phyloP scores from a whole-genome alignment of 305 asterid species.

The Galium porrigens region DNA sequence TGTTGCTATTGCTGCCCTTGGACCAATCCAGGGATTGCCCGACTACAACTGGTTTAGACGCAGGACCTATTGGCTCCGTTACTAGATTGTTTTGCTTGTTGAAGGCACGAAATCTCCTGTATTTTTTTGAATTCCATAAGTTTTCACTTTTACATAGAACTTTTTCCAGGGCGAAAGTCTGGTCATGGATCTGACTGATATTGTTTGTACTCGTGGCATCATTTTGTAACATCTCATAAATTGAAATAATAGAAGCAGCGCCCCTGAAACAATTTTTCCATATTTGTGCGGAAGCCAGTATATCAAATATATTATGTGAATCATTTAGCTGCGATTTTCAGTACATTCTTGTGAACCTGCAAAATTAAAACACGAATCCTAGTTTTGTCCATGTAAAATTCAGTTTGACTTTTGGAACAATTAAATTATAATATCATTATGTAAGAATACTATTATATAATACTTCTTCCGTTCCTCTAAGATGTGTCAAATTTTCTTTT shows the following conservation, averaged over 20 bases:
- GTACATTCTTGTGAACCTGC: background rate
- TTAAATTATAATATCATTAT: too few relatives aligned
- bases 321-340: background rate
- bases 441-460: too few relatives aligned
- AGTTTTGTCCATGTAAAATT: too few relatives aligned
- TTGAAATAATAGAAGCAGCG: constrained; percentile 25
- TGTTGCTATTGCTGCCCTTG: constrained; percentile 60
- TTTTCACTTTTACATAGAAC: constrained; percentile 3
- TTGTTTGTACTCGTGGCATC: background rate
- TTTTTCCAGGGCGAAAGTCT: constrained; percentile 4
- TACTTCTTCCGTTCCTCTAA: too few relatives aligned
- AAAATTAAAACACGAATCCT: background rate
- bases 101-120: background rate
- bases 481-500: too few relatives aligned
- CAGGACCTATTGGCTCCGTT: constrained; percentile 88
- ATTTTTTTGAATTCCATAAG: constrained; percentile 1
- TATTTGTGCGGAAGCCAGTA: background rate
- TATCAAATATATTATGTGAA: background rate
- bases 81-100: constrained; percentile 28
- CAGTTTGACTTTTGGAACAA: too few relatives aligned
- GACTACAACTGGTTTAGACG: constrained; percentile 99
- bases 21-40: constrained; percentile 70
- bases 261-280: constrained; percentile 2
- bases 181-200: constrained; percentile 11
- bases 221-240: constrained; percentile 7